These are phyloP conservation scores for Populus trichocarpa DNA, from an alignment of 441 rosid genomes.

Conservation along the genomic window DNA sequence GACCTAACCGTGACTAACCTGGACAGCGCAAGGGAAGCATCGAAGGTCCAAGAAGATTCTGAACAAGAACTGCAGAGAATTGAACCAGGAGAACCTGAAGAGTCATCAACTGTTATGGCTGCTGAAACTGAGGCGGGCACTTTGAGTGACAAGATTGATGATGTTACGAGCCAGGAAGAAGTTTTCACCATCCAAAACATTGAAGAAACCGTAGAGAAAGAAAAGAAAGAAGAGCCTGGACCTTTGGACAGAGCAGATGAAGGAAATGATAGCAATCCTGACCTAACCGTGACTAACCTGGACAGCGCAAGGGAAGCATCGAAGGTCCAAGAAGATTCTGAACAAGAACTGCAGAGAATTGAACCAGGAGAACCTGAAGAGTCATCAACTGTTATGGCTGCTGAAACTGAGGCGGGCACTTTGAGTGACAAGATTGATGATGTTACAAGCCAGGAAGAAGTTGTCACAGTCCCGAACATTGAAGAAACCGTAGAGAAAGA, in stretches of 20 bases:
- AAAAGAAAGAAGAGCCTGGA: too few species aligned
- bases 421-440: not conserved
- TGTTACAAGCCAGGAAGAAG: not conserved
- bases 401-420: constrained; percentile 7
- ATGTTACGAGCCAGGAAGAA: not conserved
- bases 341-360: not conserved
- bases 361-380: constrained; percentile 10
- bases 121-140: constrained; percentile 9
- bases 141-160: constrained; percentile 2
- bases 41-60: not conserved
- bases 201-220: not conserved
- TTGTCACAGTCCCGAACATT: not conserved
- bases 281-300: not conserved
- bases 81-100: constrained; percentile 9
- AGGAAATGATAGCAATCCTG: not conserved
- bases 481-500: not conserved
- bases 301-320: not conserved
- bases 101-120: not conserved
- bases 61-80: not conserved
- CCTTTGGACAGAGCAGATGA: not conserved
- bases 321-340: not conserved
- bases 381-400: not conserved
- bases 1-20: not conserved
- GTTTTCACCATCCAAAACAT: not conserved
- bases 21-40: not conserved